Base-by-base conservation (phyloP, 2,329 filamentous ascomycete genomes). In the Penicillium sp. region DNA sequence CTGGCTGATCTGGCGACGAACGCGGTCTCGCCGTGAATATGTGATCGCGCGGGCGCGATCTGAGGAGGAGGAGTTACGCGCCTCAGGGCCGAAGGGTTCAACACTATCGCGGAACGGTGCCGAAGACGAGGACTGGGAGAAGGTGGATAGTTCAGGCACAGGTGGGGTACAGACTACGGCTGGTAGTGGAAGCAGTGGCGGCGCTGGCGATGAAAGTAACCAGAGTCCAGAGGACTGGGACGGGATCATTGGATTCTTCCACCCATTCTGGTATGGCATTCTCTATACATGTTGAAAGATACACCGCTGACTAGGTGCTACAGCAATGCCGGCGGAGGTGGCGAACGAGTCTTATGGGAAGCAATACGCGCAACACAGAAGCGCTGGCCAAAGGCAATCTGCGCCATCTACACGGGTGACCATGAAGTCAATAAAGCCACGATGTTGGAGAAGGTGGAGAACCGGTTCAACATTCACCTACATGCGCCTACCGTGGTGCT, bases 321-420 rank as follows among this genome's bases (percentile, higher is more conserved):
- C 58, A 94, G 90, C 76, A 97, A 99, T 78, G 94, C 94, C 49
- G 94, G 94, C 53, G 94, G 94, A 29, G 94, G 94, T 58, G 94
- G 94, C 60, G 94, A 99, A 76, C 83, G 94, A 72, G 94, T 99
- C 42, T 85, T 99, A 26, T 99, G 95, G 91, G 93, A 92, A 54
- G 94, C 94, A 11, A 90, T 99, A 58, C 85, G 90, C 58, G 91
- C 93, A 39, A 97, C 91, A 2, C 94, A 97, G 76, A 84, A 87
- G 66, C 85, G 88, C 63, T 97, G 90, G 86, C 94, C 93, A 2
- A 88, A 88, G 58, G 91, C 92, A 40, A 89, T 92, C 68, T 96
- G 92, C 67, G 84, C 94, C 14, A 89, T 99, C 35, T 99, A 99
- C 72, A 99, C 94, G 0, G 94, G 94, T 50, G 94, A 99, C 72